phyloP scores from a whole-genome alignment of 2,329 filamentous ascomycete species.

The Berkeleyomyces rouxiae region DNA sequence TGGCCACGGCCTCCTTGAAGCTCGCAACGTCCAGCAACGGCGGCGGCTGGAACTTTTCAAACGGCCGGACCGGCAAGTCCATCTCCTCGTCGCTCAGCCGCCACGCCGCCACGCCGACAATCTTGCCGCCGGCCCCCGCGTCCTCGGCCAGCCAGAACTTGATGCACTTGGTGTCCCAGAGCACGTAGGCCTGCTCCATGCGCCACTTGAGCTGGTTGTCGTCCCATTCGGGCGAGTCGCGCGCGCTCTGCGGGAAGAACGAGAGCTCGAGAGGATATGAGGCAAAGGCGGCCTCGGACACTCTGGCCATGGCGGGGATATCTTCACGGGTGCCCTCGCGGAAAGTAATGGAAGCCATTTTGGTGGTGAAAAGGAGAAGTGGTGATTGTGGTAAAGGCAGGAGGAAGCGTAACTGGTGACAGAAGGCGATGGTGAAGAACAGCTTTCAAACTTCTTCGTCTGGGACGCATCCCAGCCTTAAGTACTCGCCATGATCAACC shows the following conservation, averaged over 20 bases:
- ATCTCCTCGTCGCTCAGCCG: not conserved
- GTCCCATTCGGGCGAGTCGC: not conserved
- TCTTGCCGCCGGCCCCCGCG: not conserved
- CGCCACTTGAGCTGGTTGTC: not conserved
- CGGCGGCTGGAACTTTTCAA: not conserved
- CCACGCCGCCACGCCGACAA: not conserved
- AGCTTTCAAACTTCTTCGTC: not conserved
- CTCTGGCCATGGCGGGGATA: not conserved
- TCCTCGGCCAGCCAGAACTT: not conserved
- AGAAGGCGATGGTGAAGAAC: not conserved
- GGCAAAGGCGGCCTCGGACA: not conserved
- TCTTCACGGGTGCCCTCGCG: not conserved
- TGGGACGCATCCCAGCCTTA: not conserved
- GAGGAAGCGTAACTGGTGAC: not conserved
- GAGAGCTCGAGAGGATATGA: not conserved
- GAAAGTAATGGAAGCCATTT: not conserved
- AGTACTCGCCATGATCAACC: not conserved
- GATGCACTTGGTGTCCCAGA: not conserved
- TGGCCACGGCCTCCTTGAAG: not conserved
- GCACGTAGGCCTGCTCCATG: not conserved
- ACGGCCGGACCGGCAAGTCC: not conserved
- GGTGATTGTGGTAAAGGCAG: not conserved
- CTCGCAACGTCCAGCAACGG: not conserved
- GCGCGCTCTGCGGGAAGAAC: not conserved
- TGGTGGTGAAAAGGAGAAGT: not conserved